Conservation (phyloP, 208 protist genomes). For the Leishmania mexicana region DNA sequence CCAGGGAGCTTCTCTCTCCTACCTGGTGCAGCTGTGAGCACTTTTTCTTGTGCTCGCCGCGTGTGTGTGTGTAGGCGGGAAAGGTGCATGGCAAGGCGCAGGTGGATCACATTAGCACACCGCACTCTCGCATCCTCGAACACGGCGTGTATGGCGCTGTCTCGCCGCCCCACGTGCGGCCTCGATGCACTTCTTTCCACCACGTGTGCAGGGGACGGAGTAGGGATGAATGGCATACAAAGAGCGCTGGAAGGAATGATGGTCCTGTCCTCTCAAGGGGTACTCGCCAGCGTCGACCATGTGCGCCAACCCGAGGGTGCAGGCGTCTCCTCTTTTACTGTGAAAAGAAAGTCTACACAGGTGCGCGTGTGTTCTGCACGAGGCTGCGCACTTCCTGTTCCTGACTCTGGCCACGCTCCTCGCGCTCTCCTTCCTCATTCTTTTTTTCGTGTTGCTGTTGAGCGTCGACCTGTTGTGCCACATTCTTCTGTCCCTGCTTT, state of each 20-base stretch:
- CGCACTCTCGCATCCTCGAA: background rate
- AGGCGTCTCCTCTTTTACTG: background rate
- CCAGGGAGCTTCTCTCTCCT: background rate
- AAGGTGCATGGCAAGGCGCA: background rate
- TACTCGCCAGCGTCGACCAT: background rate
- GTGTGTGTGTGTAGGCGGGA: background rate
- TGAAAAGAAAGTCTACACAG: background rate
- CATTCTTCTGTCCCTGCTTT: background rate
- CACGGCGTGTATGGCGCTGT: background rate
- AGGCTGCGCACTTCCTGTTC: background rate
- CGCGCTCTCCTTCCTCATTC: constrained; percentile 1
- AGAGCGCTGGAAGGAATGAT: background rate
- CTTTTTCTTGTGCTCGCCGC: constrained; percentile 3
- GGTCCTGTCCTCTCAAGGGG: background rate
- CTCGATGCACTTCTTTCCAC: background rate
- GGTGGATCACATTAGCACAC: background rate
- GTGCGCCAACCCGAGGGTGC: background rate
- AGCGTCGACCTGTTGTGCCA: background rate
- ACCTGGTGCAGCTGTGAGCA: constrained; percentile 4
- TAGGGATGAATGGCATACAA: background rate
- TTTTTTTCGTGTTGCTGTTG: background rate
- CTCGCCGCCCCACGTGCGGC: background rate
- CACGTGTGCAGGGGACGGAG: background rate
- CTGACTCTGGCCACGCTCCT: background rate
- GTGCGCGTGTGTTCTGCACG: background rate